Evolutionary conservation across 192 early-diverging fungal species (phyloP).

Genomic region (Gonapodya prolifera): DNA sequence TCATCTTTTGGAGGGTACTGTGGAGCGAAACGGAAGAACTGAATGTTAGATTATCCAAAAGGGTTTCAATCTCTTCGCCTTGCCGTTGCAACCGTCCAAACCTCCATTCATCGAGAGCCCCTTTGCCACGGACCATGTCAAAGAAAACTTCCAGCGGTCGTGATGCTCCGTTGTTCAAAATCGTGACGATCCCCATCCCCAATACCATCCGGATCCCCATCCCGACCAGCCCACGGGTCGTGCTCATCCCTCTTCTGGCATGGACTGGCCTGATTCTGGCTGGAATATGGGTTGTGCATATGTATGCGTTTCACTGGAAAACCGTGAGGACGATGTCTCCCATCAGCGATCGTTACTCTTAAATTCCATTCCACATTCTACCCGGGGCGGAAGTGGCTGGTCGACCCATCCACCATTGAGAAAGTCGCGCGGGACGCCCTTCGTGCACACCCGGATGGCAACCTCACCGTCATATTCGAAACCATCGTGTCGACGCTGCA

Average conservation of each 20-base stretch:
- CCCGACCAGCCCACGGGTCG: not conserved
- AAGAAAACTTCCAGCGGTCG: too few species aligned
- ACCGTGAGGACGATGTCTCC: not conserved
- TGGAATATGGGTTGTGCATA: not conserved
- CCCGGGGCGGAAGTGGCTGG: not conserved
- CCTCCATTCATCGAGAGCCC: too few species aligned
- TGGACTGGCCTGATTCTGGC: not conserved
- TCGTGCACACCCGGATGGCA: not conserved
- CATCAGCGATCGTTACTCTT: not conserved
- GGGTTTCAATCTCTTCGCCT: too few species aligned
- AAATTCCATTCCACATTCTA: not conserved
- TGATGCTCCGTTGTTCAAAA: too few species aligned
- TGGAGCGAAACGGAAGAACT: too few species aligned
- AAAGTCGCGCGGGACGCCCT: not conserved
- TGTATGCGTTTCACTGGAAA: not conserved
- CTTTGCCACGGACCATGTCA: too few species aligned
- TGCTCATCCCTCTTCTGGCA: not conserved
- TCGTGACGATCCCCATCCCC: not conserved
- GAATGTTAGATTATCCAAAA: too few species aligned
- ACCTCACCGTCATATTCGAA: not conserved
- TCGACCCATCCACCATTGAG: not conserved
- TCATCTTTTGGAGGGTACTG: too few species aligned
- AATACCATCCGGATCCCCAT: not conserved
- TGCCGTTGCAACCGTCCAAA: too few species aligned
- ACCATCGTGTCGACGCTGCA: not conserved